Conservation (phyloP, 2,329 filamentous ascomycete genomes). For the Mycosphaerella arachidis region DNA sequence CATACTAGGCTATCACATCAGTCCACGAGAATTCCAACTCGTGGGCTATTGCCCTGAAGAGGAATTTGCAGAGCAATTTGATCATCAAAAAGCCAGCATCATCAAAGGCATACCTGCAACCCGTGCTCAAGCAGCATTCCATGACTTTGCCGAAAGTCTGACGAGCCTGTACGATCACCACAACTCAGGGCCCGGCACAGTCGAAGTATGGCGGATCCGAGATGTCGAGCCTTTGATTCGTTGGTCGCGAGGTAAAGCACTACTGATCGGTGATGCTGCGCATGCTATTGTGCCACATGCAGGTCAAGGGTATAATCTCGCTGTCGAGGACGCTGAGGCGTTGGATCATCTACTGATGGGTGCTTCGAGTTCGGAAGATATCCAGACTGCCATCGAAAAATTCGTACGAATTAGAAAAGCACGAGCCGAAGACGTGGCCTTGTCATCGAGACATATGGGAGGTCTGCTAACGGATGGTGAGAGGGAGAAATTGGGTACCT, state of each 20-base stretch:
- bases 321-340: slow-evolving; percentile 12
- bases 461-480: slow-evolving; percentile 4
- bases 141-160: slow-evolving; percentile 1
- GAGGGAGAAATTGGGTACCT: background rate
- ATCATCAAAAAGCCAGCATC: slow-evolving; percentile 8
- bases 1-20: slow-evolving; percentile 12
- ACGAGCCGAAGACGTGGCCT: slow-evolving; percentile 5
- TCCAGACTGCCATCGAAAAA: background rate
- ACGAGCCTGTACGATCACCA: slow-evolving; percentile 8
- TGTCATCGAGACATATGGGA: slow-evolving; percentile 7
- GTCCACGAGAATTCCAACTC: slow-evolving; percentile 5
- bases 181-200: slow-evolving; percentile 1
- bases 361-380: background rate
- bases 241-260: slow-evolving; percentile 6
- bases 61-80: slow-evolving; percentile 10
- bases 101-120: slow-evolving; percentile 9
- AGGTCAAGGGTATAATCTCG: slow-evolving; percentile 8
- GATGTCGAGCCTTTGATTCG: slow-evolving; percentile 5
- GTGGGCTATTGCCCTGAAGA: slow-evolving; percentile 10
- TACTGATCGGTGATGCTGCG: slow-evolving; percentile 7
- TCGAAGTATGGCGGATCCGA: slow-evolving; percentile 13
- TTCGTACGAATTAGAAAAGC: slow-evolving; percentile 7
- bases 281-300: slow-evolving; percentile 13
- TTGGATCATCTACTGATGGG: slow-evolving; percentile 4
- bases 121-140: slow-evolving; percentile 3